These are phyloP conservation scores for Capsicum baccatum DNA, from an alignment of 257 asterid species.

Conservation along the genomic window DNA sequence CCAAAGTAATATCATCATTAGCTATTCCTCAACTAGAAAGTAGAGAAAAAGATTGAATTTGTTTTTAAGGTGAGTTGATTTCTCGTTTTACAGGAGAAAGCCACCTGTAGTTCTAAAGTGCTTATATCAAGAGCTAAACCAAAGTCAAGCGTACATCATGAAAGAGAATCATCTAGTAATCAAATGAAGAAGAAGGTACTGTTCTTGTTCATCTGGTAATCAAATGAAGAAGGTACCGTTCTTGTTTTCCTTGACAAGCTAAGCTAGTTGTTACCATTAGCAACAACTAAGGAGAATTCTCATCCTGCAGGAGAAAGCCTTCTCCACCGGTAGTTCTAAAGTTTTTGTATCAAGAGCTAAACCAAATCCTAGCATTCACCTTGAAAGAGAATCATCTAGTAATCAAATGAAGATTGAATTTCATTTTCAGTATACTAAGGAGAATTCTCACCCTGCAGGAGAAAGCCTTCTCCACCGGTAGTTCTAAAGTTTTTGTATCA, in stretches of 20 bases:
- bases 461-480: slow-evolving; percentile 40
- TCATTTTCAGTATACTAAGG: neutral
- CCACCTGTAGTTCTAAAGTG: slow-evolving; percentile 41
- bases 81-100: slow-evolving; percentile 53
- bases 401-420: slow-evolving; percentile 31
- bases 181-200: slow-evolving; percentile 57
- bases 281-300: neutral
- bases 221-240: slow-evolving; percentile 49
- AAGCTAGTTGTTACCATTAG: slow-evolving; percentile 11
- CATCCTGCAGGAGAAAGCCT: slow-evolving; percentile 55
- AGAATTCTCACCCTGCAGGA: slow-evolving; percentile 47
- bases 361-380: slow-evolving; percentile 38
- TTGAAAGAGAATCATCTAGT: slow-evolving; percentile 31
- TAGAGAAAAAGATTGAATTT: neutral
- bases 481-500: slow-evolving; percentile 36
- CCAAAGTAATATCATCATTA: too few species aligned
- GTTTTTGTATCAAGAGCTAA: slow-evolving; percentile 39
- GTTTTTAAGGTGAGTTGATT: slow-evolving; percentile 8
- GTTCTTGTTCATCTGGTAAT: neutral
- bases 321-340: slow-evolving; percentile 34
- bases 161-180: slow-evolving; percentile 35
- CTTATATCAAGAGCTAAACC: slow-evolving; percentile 39
- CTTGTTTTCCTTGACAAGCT: neutral
- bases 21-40: too few species aligned
- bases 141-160: slow-evolving; percentile 35